These are phyloP conservation scores for Coemansia reversa DNA, from an alignment of 192 early-diverging fungal species.

Conservation along the genomic window DNA sequence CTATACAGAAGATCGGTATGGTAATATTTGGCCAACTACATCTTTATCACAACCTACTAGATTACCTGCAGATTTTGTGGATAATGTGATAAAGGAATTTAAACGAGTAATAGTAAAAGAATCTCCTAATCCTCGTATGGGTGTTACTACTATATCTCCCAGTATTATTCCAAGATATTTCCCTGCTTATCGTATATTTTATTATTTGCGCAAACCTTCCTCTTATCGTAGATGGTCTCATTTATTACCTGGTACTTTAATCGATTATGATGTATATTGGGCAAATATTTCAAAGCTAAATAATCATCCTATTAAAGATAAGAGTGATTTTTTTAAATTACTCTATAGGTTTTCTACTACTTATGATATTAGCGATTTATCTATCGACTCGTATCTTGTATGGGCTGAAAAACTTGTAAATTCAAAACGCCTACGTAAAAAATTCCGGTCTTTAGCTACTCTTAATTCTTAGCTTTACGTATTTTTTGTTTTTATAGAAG, in stretches of 20 bases:
- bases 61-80: conserved; percentile 35
- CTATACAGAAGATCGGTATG: not conserved
- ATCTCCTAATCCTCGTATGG: conserved; percentile 16
- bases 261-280: conserved; percentile 55
- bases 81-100: conserved; percentile 34
- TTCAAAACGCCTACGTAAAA: conserved; percentile 30
- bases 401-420: conserved; percentile 38
- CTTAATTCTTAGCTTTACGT: conserved; percentile 13
- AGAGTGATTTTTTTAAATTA: conserved; percentile 12
- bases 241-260: conserved; percentile 28
- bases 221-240: conserved; percentile 1
- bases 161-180: conserved; percentile 65
- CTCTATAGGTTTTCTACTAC: conserved; percentile 36
- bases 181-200: conserved; percentile 62
- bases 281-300: conserved; percentile 38
- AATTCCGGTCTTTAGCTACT: conserved; percentile 36
- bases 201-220: conserved; percentile 32
- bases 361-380: conserved; percentile 31
- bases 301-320: not conserved
- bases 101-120: conserved; percentile 28
- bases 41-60: too few species aligned
- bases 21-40: too few species aligned
- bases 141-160: conserved; percentile 58
- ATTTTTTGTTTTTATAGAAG: too few species aligned
- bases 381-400: conserved; percentile 34